A percentile compares a stretch with the other conserved stretches of the same genome.
Conservation (phyloP, 768 basidiomycete genomes). For the Tylopilus felleus region DNA sequence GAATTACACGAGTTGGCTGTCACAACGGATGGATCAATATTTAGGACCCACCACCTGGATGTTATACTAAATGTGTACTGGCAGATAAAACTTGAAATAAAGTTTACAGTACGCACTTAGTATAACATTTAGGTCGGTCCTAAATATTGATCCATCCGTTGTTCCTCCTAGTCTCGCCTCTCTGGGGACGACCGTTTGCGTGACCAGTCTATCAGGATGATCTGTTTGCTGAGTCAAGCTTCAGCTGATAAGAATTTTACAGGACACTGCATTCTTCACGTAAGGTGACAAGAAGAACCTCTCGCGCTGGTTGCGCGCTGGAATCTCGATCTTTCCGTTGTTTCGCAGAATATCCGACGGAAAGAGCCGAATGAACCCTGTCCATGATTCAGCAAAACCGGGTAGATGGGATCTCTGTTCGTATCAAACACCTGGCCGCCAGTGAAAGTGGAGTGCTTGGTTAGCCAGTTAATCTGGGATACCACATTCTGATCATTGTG, state of each 20-base stretch:
- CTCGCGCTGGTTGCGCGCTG: too few relatives aligned
- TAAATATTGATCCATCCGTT: too few relatives aligned
- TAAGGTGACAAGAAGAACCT: background rate
- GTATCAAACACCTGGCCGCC: background rate
- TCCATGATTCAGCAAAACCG: background rate
- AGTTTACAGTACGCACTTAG: too few relatives aligned
- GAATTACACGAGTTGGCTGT: background rate
- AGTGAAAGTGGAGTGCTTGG: slow-evolving; percentile 3
- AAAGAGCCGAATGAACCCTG: background rate
- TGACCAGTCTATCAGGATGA: background rate
- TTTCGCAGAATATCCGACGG: slow-evolving; percentile 1
- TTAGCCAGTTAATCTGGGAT: slow-evolving; percentile 11
- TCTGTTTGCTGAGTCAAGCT: background rate
- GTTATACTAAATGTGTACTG: too few relatives aligned
- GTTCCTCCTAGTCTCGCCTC: too few relatives aligned
- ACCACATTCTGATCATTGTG: background rate
- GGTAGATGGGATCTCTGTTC: background rate
- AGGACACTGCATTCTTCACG: background rate
- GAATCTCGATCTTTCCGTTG: background rate
- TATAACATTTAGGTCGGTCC: too few relatives aligned
- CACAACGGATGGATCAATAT: too few relatives aligned
- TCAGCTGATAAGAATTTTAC: background rate
- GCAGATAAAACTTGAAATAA: too few relatives aligned
- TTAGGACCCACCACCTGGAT: too few relatives aligned
- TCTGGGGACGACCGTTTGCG: background rate